Base-by-base conservation (phyloP, 2,329 filamentous ascomycete genomes). In the Fusarium globosum region DNA sequence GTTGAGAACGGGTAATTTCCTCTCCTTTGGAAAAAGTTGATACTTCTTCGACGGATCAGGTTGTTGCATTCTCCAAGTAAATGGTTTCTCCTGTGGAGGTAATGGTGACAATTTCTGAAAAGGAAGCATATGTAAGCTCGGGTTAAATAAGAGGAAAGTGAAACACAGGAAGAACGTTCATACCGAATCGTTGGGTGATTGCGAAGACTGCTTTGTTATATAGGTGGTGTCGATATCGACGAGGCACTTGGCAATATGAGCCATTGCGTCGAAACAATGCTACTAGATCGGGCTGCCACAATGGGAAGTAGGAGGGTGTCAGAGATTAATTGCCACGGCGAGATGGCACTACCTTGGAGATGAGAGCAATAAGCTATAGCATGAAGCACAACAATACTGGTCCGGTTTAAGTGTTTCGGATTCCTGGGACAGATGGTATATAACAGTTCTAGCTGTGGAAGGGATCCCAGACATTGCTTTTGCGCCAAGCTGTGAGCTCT, bases 241-340 rank as follows among this genome's bases (percentile, higher is more conserved):
- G 82, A 91, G 85, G 80, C 89, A 90, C 76, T 83, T 87, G 80
- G 87, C 88, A 81, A 91, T 91, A 81, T 91, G 89, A 82, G 88
- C 88, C 89, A 91, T 91, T 81, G 80, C 72, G 75, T 77, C 70
- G 68, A 76, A 72, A 75, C 69, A 68, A 73, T 68, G 53, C 60
- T 72, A 71, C 71, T 53, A 65, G 61, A 59, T 72, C 59, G 63
- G 62, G 41, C 60, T 45, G 70, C 74, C 71, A 69, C 65, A 74
- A 74, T 59, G 56, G 68, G 75, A 71, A 72, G 66, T 64, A 73
- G 69, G 59, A 68, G 57, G 71, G 76, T 76, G 74, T 78, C 51
- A 76, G 74, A 78, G 69, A 71, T 74, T 68, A 61, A 73, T 76
- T 69, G 58, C 73, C 66, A 73, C 65, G 56, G 66, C 48, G 65